Evolutionary conservation across 2,329 filamentous ascomycete genomes (phyloP), one percentile per base, ranked within the genome.

Genomic region (Raffaelea arxii): DNA sequence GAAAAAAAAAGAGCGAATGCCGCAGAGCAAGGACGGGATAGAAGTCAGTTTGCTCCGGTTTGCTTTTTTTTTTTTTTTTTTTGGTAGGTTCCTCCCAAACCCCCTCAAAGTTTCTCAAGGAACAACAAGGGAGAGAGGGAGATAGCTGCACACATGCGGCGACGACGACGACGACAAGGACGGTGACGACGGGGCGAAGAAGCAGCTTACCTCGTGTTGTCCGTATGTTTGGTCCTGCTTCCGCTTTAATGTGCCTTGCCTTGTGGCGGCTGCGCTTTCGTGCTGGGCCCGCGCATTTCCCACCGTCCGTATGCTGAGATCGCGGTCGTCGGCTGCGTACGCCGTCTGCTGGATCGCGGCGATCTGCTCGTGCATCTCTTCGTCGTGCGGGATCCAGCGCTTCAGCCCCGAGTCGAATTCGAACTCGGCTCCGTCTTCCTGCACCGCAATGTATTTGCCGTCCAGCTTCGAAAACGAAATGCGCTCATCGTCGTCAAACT

Each of bases 391-490:
- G 46, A 88, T 74, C 90, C 90, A 96, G 65, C 79, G 77, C 66
- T 78, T 82, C 55, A 81, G 66, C 43, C 71, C 73, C 43, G 75
- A 66, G 63, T 94, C 82, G 67, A 84, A 96, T 62, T 90, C 85
- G 67, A 83, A 94, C 63, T 95, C 90, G 51, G 80, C 77, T 44
- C 87, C 88, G 60, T 92, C 82, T 41, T 89, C 86, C 48, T 86
- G 84, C 51, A 94, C 89, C 7, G 92, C 79, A 45, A 92, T 78
- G 67, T 83, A 91, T 61, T 88, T 91, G 59, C 80, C 74, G 64
- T 91, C 84, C 51, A 87, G 72, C 60, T 78, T 85, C n/a, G 86
- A 91, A 67, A 84, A 94, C 6, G 87, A 91, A 58, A 95, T 86
- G 55, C 90, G 84, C 24, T 86, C 77, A 61, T 95, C 89, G 49